phyloP scores from a whole-genome alignment of 2,329 filamentous ascomycete genomes.

The Corynespora cassiicola region DNA sequence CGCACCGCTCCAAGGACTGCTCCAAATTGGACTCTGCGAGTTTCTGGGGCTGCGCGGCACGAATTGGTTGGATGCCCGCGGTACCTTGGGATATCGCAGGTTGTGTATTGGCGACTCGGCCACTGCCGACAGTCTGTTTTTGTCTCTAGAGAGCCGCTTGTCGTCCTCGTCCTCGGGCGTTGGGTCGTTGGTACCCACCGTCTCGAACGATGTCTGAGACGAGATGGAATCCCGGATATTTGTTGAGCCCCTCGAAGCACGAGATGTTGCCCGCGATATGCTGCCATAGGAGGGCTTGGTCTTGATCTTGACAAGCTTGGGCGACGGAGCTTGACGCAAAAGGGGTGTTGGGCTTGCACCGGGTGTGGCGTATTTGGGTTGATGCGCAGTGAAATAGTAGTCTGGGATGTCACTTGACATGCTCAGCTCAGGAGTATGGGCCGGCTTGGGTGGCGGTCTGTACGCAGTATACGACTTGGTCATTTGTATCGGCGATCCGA shows the following conservation, averaged over 20 bases:
- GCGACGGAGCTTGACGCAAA: conserved; percentile 21
- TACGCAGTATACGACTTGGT: conserved; percentile 6
- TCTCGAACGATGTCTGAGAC: conserved; percentile 55
- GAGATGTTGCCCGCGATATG: conserved; percentile 30
- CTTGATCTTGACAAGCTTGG: conserved; percentile 24
- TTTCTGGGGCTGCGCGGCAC: conserved; percentile 48
- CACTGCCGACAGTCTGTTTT: conserved; percentile 48
- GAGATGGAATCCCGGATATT: conserved; percentile 40
- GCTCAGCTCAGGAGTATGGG: conserved; percentile 23
- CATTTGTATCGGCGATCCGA: not conserved
- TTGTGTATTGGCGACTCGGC: conserved; percentile 52
- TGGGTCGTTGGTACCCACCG: conserved; percentile 51
- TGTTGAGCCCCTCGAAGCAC: conserved; percentile 34
- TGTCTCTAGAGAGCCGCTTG: conserved; percentile 33
- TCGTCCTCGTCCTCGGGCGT: conserved; percentile 54
- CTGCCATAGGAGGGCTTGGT: conserved; percentile 36
- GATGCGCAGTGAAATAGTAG: conserved; percentile 41
- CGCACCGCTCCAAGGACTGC: too few relatives aligned
- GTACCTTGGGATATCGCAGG: conserved; percentile 56
- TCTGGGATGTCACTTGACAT: conserved; percentile 41
- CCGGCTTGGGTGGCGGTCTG: conserved; percentile 16
- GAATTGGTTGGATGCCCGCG: conserved; percentile 53
- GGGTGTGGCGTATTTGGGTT: conserved; percentile 11
- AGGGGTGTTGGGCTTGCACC: conserved; percentile 16
- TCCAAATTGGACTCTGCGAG: conserved; percentile 20